Percentiles rank a stretch among this genome's conserved stretches.
Evolutionary conservation across 192 early-diverging fungal genomes (phyloP).

Genomic region (Entomortierella beljakovae): DNA sequence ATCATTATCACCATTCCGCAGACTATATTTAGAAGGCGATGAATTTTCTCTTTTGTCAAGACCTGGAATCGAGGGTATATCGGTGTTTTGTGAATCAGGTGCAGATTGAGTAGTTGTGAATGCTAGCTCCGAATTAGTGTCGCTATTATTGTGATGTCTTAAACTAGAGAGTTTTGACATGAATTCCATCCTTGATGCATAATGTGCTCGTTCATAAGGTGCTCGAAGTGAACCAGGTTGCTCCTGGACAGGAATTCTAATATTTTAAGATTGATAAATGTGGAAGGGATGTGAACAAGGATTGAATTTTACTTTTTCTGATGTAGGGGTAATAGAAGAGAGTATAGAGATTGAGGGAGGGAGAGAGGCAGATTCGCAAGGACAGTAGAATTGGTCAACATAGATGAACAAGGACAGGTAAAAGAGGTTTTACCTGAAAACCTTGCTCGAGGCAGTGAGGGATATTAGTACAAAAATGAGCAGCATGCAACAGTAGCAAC

Average conservation of each 20-base stretch:
- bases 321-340: too few species aligned
- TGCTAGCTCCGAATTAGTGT: not conserved
- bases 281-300: not conserved
- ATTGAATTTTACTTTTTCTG: too few species aligned
- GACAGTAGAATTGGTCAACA: too few species aligned
- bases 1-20: too few species aligned
- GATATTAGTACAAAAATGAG: not conserved
- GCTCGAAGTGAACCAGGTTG: not conserved
- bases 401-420: too few species aligned
- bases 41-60: not conserved
- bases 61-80: not conserved
- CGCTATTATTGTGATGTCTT: not conserved
- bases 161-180: constrained; percentile 2
- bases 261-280: not conserved
- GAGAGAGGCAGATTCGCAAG: not conserved
- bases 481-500: constrained; percentile 7
- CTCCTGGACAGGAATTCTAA: not conserved
- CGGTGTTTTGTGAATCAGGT: not conserved
- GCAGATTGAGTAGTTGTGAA: not conserved
- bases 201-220: not conserved
- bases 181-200: not conserved
- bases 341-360: too few species aligned
- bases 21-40: not conserved
- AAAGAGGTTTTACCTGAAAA: constrained; percentile 4
- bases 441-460: not conserved